These are phyloP conservation scores for Phytophthora citrophthora DNA, from an alignment of 352 stramenopile genomes.

Conservation along the genomic window DNA sequence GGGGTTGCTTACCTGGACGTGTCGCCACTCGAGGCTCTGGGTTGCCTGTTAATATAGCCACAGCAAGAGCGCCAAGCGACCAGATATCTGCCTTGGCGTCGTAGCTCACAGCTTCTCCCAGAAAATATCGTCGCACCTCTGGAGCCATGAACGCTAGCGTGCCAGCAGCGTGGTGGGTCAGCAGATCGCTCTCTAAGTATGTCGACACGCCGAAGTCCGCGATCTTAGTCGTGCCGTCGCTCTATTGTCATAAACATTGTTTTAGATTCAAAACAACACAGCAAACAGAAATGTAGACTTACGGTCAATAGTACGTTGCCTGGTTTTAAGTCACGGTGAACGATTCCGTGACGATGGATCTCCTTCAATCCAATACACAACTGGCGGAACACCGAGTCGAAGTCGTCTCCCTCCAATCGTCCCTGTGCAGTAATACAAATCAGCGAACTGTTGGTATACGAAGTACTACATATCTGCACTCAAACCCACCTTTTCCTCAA, in stretches of 20 bases:
- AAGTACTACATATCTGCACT: neutral
- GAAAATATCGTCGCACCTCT: constrained; percentile 76
- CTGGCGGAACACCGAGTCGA: constrained; percentile 69
- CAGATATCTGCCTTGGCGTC: constrained; percentile 76
- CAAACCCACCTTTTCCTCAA: constrained; percentile 41
- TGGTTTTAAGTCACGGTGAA: constrained; percentile 84
- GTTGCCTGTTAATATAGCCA: constrained; percentile 74
- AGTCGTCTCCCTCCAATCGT: constrained; percentile 45
- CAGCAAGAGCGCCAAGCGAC: constrained; percentile 76
- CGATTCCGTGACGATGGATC: constrained; percentile 69
- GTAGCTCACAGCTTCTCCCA: constrained; percentile 75
- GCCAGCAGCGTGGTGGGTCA: constrained; percentile 77
- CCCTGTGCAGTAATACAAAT: constrained; percentile 36
- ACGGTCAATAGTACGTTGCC: constrained; percentile 80
- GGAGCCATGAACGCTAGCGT: constrained; percentile 86
- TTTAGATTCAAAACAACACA: neutral
- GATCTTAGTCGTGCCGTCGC: constrained; percentile 71
- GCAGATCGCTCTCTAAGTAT: constrained; percentile 69
- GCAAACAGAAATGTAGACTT: constrained; percentile 8
- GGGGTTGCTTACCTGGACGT: constrained; percentile 46
- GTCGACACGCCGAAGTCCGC: constrained; percentile 88
- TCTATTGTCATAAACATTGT: constrained; percentile 34
- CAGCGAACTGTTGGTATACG: neutral
- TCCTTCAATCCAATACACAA: constrained; percentile 71
- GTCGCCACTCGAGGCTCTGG: constrained; percentile 73